These are phyloP conservation scores for Austropuccinia psidii DNA, from an alignment of 1,284 basidiomycete genomes.

Conservation along the genomic window DNA sequence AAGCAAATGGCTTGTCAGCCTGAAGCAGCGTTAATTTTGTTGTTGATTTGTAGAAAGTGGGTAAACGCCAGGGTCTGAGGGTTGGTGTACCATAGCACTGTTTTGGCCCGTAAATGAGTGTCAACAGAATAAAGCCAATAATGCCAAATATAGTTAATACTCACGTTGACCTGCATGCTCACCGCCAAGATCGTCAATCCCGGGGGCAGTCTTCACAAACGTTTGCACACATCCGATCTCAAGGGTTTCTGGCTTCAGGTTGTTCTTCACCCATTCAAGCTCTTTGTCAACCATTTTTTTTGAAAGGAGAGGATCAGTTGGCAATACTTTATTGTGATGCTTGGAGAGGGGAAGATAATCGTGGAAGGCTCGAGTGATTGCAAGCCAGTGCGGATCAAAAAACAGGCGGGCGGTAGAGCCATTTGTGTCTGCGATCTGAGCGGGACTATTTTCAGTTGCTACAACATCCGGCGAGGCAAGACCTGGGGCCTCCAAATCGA, in stretches of 20 bases:
- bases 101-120: constrained; percentile 47
- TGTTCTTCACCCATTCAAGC: constrained; percentile 58
- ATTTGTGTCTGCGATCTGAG: background rate
- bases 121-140: constrained; percentile 4
- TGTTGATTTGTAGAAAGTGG: constrained; percentile 65
- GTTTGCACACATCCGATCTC: constrained; percentile 59
- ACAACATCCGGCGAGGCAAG: background rate
- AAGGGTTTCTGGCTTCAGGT: constrained; percentile 45
- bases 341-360: constrained; percentile 60
- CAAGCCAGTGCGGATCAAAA: constrained; percentile 87
- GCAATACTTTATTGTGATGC: constrained; percentile 55
- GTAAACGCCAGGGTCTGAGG: constrained; percentile 86
- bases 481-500: background rate
- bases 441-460: background rate
- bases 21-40: constrained; percentile 72
- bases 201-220: constrained; percentile 68
- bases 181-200: constrained; percentile 50
- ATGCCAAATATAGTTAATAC: constrained; percentile 3
- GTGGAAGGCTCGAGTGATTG: constrained; percentile 78
- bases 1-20: no score
- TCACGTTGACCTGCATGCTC: constrained; percentile 40
- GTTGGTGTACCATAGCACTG: constrained; percentile 70
- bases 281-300: constrained; percentile 58
- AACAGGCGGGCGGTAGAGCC: constrained; percentile 34
- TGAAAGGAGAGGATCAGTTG: constrained; percentile 54